Base-by-base conservation (phyloP, 1,284 basidiomycete genomes). In the Pascua sp. region DNA sequence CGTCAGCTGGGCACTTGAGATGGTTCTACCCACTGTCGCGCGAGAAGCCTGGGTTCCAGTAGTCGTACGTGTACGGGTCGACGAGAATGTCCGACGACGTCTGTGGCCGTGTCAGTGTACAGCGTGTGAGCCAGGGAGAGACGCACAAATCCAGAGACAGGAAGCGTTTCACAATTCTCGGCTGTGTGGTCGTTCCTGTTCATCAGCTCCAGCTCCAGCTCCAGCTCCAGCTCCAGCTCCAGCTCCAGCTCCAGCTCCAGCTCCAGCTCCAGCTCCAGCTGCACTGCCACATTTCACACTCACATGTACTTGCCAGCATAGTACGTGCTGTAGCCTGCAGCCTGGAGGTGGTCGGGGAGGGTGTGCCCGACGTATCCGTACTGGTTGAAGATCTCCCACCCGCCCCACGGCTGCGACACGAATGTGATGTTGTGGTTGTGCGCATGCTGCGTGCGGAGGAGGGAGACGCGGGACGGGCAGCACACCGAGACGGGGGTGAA, bases 291-390 rank as follows among this genome's bases (percentile, higher is more conserved):
- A 12, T 5, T 45, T 15, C 37, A 4, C 8, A 52, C 59, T 51
- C 45, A 61, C 71, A 73, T 72, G 9, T 67, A 56, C 58, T 75
- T 75, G 37, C 72, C 72, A 0, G 60, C 59, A 57, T 73, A 75
- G 52, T 62, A 68, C 0, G 70, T 73, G 47, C 54, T 56, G 58
- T 71, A 75, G 1, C 71, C 70, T 0, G 63, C 67, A 0, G 53
- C 41, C 56, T 71, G 68, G 0, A 74, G 56, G 46, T 66, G 71
- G 53, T 64, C 63, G n/a, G 68, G 68, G 1, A 75, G 59, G 38
- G 67, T 68, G 46, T 69, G 58, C 9, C 48, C 51, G 32, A 67
- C 67, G 45, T 69, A 70, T 2, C 69, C 66, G 42, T 67, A 61
- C 47, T 67, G 54, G 64, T 66, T 69, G 55, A 70, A 72, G 9